These are phyloP conservation scores for Juncus effusus DNA, from an alignment of 176 grass and related monocot species.

Conservation along the genomic window DNA sequence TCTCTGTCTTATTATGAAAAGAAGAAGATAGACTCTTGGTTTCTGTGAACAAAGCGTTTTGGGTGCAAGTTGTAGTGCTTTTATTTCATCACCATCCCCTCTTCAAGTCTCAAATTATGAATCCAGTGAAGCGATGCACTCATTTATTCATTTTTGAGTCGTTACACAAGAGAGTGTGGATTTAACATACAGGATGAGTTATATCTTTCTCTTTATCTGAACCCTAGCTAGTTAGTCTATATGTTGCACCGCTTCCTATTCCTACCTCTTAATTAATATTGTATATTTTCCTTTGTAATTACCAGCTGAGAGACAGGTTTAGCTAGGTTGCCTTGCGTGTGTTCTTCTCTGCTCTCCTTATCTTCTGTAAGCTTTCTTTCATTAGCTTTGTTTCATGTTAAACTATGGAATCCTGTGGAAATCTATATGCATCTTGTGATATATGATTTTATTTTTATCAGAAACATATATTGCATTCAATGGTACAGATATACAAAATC, in stretches of 20 bases:
- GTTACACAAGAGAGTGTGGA: too few relatives aligned
- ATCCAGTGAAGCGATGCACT: too few relatives aligned
- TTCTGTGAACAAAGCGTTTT: conserved; percentile 53
- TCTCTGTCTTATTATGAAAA: conserved; percentile 39
- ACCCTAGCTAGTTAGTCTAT: conserved; percentile 16
- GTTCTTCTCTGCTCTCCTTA: conserved; percentile 14
- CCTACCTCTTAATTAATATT: neutral
- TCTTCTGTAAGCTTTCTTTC: conserved; percentile 7
- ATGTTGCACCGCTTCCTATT: conserved; percentile 12
- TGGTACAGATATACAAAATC: too few relatives aligned
- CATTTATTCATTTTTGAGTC: too few relatives aligned
- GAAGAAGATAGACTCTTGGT: conserved; percentile 46
- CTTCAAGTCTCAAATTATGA: too few relatives aligned
- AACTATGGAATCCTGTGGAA: neutral
- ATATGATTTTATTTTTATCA: neutral
- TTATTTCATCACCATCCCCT: neutral
- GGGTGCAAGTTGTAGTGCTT: conserved; percentile 38
- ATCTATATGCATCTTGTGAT: conserved; percentile 5
- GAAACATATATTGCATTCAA: neutral
- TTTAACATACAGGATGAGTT: neutral
- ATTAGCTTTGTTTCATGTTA: conserved; percentile 18
- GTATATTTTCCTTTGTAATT: too few relatives aligned
- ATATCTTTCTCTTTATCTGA: conserved; percentile 28
- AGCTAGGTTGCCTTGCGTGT: conserved; percentile 12
- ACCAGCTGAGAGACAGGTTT: too few relatives aligned